Percentiles rank a stretch among this genome's conserved stretches.
Conservation (phyloP, 2,329 filamentous ascomycete species). For the Endoconidiophora laricicola region DNA sequence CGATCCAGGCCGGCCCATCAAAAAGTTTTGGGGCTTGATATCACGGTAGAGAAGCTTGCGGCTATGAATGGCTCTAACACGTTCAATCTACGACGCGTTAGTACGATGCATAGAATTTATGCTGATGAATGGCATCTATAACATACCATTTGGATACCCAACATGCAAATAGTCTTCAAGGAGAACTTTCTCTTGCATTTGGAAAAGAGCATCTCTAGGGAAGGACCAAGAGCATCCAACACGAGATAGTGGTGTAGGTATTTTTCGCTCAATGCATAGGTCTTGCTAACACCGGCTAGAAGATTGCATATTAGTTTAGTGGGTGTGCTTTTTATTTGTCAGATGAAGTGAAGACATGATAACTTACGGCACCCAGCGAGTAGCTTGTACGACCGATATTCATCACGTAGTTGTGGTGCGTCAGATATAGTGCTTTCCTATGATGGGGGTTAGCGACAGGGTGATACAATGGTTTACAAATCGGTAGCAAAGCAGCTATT, state of each 20-base stretch:
- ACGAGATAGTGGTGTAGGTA: constrained; percentile 10
- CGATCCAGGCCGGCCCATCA: constrained; percentile 29
- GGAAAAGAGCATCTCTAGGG: constrained; percentile 10
- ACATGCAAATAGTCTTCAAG: constrained; percentile 8
- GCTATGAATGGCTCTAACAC: constrained; percentile 8
- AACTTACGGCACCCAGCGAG: constrained; percentile 9
- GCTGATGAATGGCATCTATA: neutral
- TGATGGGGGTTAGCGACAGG: neutral
- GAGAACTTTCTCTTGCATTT: constrained; percentile 9
- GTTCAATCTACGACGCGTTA: constrained; percentile 2
- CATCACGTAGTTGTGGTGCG: constrained; percentile 10
- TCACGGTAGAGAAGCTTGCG: constrained; percentile 74
- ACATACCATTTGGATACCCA: constrained; percentile 11
- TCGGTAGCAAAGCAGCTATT: neutral
- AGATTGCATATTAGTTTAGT: neutral
- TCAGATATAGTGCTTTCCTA: constrained; percentile 7
- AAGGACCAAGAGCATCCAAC: constrained; percentile 9
- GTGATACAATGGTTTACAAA: too few relatives aligned
- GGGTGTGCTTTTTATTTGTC: neutral
- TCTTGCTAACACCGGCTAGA: constrained; percentile 7
- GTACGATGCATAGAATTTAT: neutral
- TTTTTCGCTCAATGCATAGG: constrained; percentile 7
- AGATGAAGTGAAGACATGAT: neutral
- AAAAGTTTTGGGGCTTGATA: constrained; percentile 76
- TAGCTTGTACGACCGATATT: constrained; percentile 9